Percentiles rank a stretch among this genome's conserved stretches.
Evolutionary conservation across 345 rosid genomes (phyloP).

Genomic region (Lenwebbia sp.): DNA sequence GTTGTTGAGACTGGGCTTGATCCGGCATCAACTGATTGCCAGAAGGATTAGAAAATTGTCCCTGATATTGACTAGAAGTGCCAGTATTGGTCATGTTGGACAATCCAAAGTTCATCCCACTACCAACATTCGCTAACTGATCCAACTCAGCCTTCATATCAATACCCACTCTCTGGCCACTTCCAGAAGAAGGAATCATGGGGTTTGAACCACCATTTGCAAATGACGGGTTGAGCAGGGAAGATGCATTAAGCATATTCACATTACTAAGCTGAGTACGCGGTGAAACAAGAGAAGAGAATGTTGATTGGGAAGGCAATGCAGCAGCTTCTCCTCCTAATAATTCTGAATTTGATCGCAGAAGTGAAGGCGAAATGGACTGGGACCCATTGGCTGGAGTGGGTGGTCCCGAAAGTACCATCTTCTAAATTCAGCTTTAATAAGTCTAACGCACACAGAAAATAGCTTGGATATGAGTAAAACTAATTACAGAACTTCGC

Average conservation of each 20-base stretch:
- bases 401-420: constrained; percentile 85
- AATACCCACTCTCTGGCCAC: constrained; percentile 42
- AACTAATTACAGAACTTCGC: background rate
- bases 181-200: constrained; percentile 39
- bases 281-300: constrained; percentile 61
- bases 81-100: constrained; percentile 56
- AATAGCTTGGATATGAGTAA: constrained; percentile 26
- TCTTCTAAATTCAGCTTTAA: constrained; percentile 8
- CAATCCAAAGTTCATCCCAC: constrained; percentile 48
- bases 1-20: constrained; percentile 60
- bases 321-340: constrained; percentile 64
- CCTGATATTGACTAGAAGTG: constrained; percentile 61
- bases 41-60: constrained; percentile 58
- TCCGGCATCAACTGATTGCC: constrained; percentile 57
- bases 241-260: constrained; percentile 65
- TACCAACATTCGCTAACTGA: constrained; percentile 52
- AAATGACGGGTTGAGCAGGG: constrained; percentile 73
- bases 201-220: constrained; percentile 59
- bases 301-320: constrained; percentile 58
- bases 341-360: constrained; percentile 68
- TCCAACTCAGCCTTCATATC: constrained; percentile 76
- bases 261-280: constrained; percentile 58
- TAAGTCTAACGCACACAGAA: background rate
- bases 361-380: constrained; percentile 52
- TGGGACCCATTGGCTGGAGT: constrained; percentile 74